These are phyloP conservation scores for Ustilago cynodontis DNA, from an alignment of 1,284 basidiomycete species.

Conservation along the genomic window DNA sequence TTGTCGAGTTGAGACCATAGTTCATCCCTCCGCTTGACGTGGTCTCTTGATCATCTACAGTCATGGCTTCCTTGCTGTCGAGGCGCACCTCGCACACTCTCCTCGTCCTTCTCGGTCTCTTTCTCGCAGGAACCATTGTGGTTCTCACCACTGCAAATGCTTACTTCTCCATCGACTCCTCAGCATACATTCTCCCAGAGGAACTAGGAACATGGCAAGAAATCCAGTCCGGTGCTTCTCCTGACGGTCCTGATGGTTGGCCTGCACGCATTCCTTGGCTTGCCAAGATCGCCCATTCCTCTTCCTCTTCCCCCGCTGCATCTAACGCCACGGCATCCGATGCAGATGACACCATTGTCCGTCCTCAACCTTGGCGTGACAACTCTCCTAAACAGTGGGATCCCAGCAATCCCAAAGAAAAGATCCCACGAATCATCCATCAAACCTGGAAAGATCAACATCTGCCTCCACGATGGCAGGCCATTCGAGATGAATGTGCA, in stretches of 20 bases:
- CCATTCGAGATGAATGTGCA: conserved; percentile 70
- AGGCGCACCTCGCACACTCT: conserved; percentile 70
- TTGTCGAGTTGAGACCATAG: background rate
- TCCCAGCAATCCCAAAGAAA: conserved; percentile 52
- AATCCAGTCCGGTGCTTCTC: conserved; percentile 54
- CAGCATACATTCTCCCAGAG: conserved; percentile 59
- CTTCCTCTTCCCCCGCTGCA: background rate
- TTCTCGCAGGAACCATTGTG: conserved; percentile 89
- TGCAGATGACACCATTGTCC: conserved; percentile 20
- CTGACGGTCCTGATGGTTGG: conserved; percentile 54
- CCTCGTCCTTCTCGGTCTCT: conserved; percentile 82
- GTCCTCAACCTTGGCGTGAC: conserved; percentile 46
- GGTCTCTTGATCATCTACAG: background rate
- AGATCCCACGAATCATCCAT: conserved; percentile 91
- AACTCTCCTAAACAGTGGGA: conserved; percentile 46
- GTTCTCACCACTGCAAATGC: conserved; percentile 91
- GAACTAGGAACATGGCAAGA: conserved; percentile 67
- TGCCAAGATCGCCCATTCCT: conserved; percentile 35
- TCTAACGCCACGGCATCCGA: conserved; percentile 13
- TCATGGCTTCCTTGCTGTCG: conserved; percentile 53
- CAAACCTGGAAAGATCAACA: conserved; percentile 97
- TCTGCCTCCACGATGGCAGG: conserved; percentile 85
- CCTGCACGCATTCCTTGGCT: conserved; percentile 53
- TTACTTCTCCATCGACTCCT: conserved; percentile 81
- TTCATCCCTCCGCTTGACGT: background rate